Percentiles rank a stretch among this genome's conserved stretches.
Conservation (phyloP, 177 flowering plant species). For the Vitis hybrid region DNA sequence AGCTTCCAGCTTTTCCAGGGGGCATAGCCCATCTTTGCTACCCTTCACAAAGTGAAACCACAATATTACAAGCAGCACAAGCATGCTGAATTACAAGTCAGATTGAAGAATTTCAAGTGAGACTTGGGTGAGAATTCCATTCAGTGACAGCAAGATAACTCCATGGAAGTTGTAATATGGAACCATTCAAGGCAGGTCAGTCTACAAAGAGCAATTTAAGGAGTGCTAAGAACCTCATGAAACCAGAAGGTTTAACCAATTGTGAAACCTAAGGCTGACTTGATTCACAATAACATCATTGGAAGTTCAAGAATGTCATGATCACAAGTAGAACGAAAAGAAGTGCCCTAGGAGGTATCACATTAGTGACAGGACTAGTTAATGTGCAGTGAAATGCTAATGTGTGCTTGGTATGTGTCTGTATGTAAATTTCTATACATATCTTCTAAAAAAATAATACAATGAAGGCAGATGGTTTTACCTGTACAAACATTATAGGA, state of each 20-base stretch:
- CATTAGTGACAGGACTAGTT: not conserved
- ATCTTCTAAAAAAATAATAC: not conserved
- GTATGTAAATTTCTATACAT: not conserved
- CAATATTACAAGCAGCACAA: constrained; percentile 2
- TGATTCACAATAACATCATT: not conserved
- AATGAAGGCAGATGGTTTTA: constrained; percentile 14
- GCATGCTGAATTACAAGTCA: too few relatives aligned
- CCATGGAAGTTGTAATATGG: not conserved
- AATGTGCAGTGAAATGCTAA: not conserved
- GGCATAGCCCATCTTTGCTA: constrained; percentile 83
- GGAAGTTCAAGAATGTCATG: not conserved
- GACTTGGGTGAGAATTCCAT: too few relatives aligned
- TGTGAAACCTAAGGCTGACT: not conserved
- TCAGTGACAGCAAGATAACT: not conserved
- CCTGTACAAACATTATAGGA: constrained; percentile 88
- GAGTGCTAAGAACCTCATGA: not conserved
- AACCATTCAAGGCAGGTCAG: not conserved
- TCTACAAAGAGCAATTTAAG: too few relatives aligned
- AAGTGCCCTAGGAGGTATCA: too few relatives aligned
- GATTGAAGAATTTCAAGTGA: too few relatives aligned
- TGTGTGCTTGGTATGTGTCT: not conserved
- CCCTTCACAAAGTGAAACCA: constrained; percentile 44
- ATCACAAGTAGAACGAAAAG: not conserved
- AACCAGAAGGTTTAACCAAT: not conserved
- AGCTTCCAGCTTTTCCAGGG: constrained; percentile 63